phyloP scores from a whole-genome alignment of 1,139 yeast genomes.

The Kodamaea sp. region DNA sequence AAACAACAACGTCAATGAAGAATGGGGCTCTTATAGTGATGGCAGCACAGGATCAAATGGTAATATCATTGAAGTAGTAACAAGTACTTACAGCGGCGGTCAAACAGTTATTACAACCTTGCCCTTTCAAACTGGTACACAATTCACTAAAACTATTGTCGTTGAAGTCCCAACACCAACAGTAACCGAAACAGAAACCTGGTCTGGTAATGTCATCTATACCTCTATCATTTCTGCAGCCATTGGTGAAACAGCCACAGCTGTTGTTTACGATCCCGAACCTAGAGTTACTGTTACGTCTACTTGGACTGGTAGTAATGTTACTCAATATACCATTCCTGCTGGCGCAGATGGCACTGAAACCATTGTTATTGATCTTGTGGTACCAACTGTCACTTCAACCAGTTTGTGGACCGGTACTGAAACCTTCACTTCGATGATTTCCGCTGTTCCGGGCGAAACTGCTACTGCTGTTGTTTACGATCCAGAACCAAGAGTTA shows the following conservation, averaged over 20 bases:
- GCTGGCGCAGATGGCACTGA: conserved; percentile 13
- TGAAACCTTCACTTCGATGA: conserved; percentile 7
- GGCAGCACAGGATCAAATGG: conserved; percentile 17
- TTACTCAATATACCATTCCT: conserved; percentile 10
- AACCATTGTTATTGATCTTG: conserved; percentile 15
- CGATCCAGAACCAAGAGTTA: conserved; percentile 6
- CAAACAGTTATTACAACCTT: conserved; percentile 2
- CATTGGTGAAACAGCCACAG: conserved; percentile 16
- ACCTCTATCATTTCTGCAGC: conserved; percentile 6
- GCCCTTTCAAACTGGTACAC: background rate
- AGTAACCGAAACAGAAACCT: conserved; percentile 8
- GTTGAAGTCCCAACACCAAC: conserved; percentile 13
- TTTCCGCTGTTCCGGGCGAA: conserved; percentile 9
- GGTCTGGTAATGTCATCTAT: conserved; percentile 8
- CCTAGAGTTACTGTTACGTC: conserved; percentile 16
- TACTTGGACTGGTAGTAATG: conserved; percentile 24
- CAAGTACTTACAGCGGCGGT: conserved; percentile 19
- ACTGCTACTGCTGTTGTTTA: conserved; percentile 12
- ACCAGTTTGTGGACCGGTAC: conserved; percentile 10
- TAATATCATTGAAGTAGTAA: conserved; percentile 16
- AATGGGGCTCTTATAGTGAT: conserved; percentile 10
- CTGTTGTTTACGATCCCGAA: conserved; percentile 15
- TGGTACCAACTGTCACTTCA: conserved; percentile 12
- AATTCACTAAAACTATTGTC: conserved; percentile 8
- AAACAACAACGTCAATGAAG: conserved; percentile 1